Evolutionary conservation across 345 rosid genomes (phyloP).

Genomic region (Bruguiera sexangula): DNA sequence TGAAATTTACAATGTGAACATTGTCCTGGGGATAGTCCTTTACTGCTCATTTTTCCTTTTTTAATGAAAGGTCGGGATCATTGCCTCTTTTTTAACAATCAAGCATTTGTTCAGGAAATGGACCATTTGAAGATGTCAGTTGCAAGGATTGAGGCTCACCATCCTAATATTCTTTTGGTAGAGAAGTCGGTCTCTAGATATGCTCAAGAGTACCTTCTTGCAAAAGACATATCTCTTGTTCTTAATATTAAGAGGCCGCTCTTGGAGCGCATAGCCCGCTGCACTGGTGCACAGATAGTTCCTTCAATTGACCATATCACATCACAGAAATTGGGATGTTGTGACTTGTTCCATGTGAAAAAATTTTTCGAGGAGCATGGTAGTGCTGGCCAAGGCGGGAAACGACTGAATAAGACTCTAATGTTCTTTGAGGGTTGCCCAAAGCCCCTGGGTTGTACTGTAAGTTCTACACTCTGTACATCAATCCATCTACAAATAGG

Average conservation of each 20-base stretch:
- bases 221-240: slow-evolving; percentile 83
- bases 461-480: slow-evolving; percentile 37
- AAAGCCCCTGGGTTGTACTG: slow-evolving; percentile 88
- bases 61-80: neutral
- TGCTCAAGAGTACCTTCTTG: slow-evolving; percentile 88
- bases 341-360: slow-evolving; percentile 83
- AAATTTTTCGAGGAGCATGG: slow-evolving; percentile 71
- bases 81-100: neutral
- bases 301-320: slow-evolving; percentile 88
- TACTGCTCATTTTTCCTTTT: neutral
- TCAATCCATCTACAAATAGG: neutral
- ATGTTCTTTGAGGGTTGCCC: slow-evolving; percentile 97
- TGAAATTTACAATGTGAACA: neutral
- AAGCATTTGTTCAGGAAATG: slow-evolving; percentile 57
- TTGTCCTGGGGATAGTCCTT: neutral
- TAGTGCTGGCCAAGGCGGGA: slow-evolving; percentile 77
- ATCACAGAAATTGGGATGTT: slow-evolving; percentile 70
- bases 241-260: slow-evolving; percentile 81
- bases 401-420: slow-evolving; percentile 70
- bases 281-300: slow-evolving; percentile 85
- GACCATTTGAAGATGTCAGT: slow-evolving; percentile 98
- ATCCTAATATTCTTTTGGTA: slow-evolving; percentile 79
- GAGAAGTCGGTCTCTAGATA: slow-evolving; percentile 94
- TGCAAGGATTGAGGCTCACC: slow-evolving; percentile 80
- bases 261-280: slow-evolving; percentile 85